Conservation (phyloP, 176 grass and related monocot species). For the Elaeis guineensis region DNA sequence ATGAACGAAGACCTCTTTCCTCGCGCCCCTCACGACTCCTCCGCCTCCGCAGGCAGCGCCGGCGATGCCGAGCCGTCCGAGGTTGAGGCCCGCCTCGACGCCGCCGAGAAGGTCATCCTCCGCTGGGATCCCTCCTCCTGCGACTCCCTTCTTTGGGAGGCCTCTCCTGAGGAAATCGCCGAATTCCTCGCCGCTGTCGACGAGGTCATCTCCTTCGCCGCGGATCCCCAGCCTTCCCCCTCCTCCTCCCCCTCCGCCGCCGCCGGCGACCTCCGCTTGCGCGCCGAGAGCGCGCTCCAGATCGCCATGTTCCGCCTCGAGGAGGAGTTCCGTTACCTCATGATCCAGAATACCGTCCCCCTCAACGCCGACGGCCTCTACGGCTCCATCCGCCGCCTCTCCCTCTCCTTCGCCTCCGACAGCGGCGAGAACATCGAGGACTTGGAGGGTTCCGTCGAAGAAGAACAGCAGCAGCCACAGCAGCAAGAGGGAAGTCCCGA, state of each 20-base stretch:
- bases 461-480: background rate
- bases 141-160: background rate
- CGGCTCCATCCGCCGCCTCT: conserved; percentile 6
- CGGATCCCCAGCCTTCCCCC: background rate
- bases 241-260: background rate
- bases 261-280: background rate
- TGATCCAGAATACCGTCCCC: background rate
- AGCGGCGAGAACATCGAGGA: background rate
- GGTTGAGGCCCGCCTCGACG: background rate
- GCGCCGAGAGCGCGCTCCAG: background rate
- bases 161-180: background rate
- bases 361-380: background rate
- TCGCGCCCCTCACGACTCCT: background rate
- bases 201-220: background rate
- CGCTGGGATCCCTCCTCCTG: background rate
- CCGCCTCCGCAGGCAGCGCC: background rate
- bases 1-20: background rate
- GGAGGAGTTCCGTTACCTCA: conserved; percentile 1
- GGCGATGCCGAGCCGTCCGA: background rate
- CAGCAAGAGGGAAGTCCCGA: background rate
- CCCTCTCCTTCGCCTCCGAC: background rate
- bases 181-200: background rate
- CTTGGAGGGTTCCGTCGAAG: background rate
- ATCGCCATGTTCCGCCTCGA: background rate
- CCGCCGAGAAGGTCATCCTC: background rate